Base-by-base conservation (phyloP, 2,329 filamentous ascomycete genomes). In the Colletotrichum sp. region DNA sequence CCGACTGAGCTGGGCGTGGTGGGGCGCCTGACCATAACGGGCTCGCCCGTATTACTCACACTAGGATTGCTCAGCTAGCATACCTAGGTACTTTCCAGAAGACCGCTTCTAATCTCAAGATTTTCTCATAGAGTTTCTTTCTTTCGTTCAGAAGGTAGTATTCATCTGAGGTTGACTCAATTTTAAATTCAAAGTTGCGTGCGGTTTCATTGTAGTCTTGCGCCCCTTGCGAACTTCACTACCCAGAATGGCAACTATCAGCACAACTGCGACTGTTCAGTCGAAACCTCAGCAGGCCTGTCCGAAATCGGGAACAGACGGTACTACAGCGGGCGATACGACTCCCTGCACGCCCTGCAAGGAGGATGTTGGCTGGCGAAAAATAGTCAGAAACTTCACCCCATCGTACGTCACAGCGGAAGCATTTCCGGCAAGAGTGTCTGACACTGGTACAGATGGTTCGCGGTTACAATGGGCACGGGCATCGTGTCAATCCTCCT, bases 401-500 rank as follows among this genome's bases (percentile, higher is more conserved):
- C 89, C 89, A 36, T 90, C 89, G 88, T 90, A 82, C 81, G 88
- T 83, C 13, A 34, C 19, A 27, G 25, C 8, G 36, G 69, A n/a
- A 5, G n/a, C 8, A 66, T 15, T 61, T 16, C 27, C 5, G 6
- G 5, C 9, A 19, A 15, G 11, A 13, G 12, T 30, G 4, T 49
- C 61, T 72, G 29, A 74, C 39, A 13, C 39, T 8, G 13, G 11
- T 22, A 12, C 57, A 87, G 89, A 81, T 92, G 91, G 91, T 92
- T 92, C 80, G 85, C 89, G 4, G 87, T 89, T 36, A 91, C 87
- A 59, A 92, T 95, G 92, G 93, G 93, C 32, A 95, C 93, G 0
- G 93, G 93, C 25, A 91, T 95, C 52, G 90, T 93, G 11, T 90
- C 91, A 3, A 89, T 94, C 52, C 85, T 95, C 25, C 86, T 95